phyloP scores from a whole-genome alignment of 805 yeast genomes.

The Zygotorulaspora sp. region DNA sequence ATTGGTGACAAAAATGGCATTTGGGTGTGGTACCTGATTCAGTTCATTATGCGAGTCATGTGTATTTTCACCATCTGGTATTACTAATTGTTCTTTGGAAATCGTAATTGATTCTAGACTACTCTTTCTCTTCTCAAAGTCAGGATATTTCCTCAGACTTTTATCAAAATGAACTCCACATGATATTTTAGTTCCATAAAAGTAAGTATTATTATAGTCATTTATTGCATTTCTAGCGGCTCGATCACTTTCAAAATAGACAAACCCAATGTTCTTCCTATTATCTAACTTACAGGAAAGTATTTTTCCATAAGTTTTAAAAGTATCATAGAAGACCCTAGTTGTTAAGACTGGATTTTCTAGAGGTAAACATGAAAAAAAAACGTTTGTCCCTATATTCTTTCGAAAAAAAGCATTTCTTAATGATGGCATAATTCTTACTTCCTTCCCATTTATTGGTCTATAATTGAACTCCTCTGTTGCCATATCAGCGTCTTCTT shows the following conservation, averaged over 20 bases:
- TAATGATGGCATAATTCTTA: slow-evolving; percentile 53
- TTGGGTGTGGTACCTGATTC: slow-evolving; percentile 25
- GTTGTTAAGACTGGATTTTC: slow-evolving; percentile 36
- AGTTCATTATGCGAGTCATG: slow-evolving; percentile 6
- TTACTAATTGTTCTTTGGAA: slow-evolving; percentile 21
- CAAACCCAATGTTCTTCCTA: slow-evolving; percentile 40
- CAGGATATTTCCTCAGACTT: slow-evolving; percentile 32
- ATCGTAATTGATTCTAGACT: slow-evolving; percentile 26
- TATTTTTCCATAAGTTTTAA: slow-evolving; percentile 45
- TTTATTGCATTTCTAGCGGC: slow-evolving; percentile 37
- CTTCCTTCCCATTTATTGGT: slow-evolving; percentile 39
- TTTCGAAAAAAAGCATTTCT: slow-evolving; percentile 40
- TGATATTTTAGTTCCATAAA: slow-evolving; percentile 33
- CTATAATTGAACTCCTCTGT: slow-evolving; percentile 54
- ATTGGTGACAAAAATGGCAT: slow-evolving; percentile 36
- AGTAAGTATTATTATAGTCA: slow-evolving; percentile 26
- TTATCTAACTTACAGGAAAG: slow-evolving; percentile 40
- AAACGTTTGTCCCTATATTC: slow-evolving; percentile 48
- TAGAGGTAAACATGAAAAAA: slow-evolving; percentile 43
- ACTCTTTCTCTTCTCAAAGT: slow-evolving; percentile 29
- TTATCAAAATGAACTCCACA: slow-evolving; percentile 43
- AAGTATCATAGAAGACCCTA: slow-evolving; percentile 45
- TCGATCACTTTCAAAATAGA: slow-evolving; percentile 35
- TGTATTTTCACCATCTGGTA: slow-evolving; percentile 5
- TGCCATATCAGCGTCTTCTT: slow-evolving; percentile 51